Base-by-base conservation (phyloP, 768 basidiomycete species). In the Rhodotorula graminis region DNA sequence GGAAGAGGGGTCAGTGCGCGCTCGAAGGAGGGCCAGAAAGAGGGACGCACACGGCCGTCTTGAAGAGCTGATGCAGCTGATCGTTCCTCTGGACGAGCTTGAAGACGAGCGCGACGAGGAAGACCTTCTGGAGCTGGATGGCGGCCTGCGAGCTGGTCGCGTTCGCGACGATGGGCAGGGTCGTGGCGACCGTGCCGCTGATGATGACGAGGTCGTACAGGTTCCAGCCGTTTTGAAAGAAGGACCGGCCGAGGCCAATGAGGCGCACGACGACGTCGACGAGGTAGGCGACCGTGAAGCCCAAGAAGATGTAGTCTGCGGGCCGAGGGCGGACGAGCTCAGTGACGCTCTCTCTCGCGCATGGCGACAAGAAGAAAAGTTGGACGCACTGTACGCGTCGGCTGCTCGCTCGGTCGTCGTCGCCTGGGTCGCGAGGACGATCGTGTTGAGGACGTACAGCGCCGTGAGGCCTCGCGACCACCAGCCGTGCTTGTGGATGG, bases 141-240 rank as follows among this genome's bases (percentile, higher is more conserved):
- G 69, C 67, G 8, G 80, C 81, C 72, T 87, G 87, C 40, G 85
- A 85, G 31, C 81, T 82, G 44, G 44, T 46, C 4, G 83, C 76
- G 31, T 81, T 81, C 46, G 79, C 82, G 77, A 89, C 85, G 53
- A 91, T 87, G 31, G 90, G 82, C 42, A 94, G 79, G 0, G 91
- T 95, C 2, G 93, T 93, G 53, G 88, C 84, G 77, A 94, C 87
- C 76, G 89, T 91, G 12, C 95, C 94, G 6, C 82, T 83, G 27
- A 92, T 88, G 37, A 91, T 88, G 23, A 91, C 77, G 56, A 93
- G 81, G 76, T 97, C 94, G 81, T 94, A 97, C 2, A 93, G 77
- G 79, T 95, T 96, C 94, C 95, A 97, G 12, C 93, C 92, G 76
- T 93, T 92, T 44, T 88, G 87, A 84, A 91, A 96, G 79, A 89